Conservation (phyloP, 495 filamentous ascomycete species). For the Diplogelasinospora grovesii region DNA sequence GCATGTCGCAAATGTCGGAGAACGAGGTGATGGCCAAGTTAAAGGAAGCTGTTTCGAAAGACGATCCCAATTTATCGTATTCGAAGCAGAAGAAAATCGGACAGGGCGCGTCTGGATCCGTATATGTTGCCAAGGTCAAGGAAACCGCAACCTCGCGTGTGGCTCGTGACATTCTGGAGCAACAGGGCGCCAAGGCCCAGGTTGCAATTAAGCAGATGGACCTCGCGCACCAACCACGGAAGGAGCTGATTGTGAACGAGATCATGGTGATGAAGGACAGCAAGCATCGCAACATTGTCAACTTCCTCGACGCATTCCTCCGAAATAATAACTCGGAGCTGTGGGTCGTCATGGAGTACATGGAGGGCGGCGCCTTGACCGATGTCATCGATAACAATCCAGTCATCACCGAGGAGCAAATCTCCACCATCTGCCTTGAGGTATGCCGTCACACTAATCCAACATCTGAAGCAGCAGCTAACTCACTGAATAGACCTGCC, state of each 20-base stretch:
- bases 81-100: constrained; percentile 99
- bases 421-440: constrained; percentile 94
- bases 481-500: constrained; percentile 68
- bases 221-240: constrained; percentile 89
- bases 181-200: constrained; percentile 61
- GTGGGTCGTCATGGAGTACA: constrained; percentile 99
- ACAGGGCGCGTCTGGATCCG: constrained; percentile 93
- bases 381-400: constrained; percentile 98
- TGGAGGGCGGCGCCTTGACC: constrained; percentile 96
- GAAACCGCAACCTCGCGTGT: constrained; percentile 53
- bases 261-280: constrained; percentile 99
- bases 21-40: constrained; percentile 94
- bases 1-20: constrained; percentile 97
- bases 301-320: constrained; percentile 95
- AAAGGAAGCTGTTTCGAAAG: constrained; percentile 85
- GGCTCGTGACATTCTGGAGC: constrained; percentile 41
- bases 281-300: constrained; percentile 96
- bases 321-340: constrained; percentile 87
- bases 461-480: constrained; percentile 18
- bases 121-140: constrained; percentile 89
- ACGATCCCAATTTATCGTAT: constrained; percentile 86
- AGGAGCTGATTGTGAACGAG: constrained; percentile 98
- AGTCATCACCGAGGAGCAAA: constrained; percentile 87
- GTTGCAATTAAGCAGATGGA: constrained; percentile 99
- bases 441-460: constrained; percentile 39